Percentiles rank a stretch among this genome's conserved stretches.
Evolutionary conservation across 768 basidiomycete species (phyloP).

Genomic region (Leccinellum albellum): DNA sequence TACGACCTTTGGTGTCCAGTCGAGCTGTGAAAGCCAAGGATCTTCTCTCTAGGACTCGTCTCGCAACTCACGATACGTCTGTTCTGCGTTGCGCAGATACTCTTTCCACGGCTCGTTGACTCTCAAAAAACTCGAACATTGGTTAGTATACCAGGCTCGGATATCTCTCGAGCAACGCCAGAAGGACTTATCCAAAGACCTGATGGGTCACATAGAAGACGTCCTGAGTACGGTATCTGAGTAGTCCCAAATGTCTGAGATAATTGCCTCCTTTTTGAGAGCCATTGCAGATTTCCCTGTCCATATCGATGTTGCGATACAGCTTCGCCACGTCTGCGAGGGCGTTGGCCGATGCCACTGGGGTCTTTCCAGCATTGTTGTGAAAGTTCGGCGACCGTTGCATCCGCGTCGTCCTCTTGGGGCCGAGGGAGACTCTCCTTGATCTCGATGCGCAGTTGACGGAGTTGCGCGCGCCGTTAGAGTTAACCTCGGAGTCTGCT

Average conservation of each 20-base stretch:
- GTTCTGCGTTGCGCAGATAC: constrained; percentile 73
- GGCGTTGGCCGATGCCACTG: constrained; percentile 87
- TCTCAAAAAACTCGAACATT: constrained; percentile 89
- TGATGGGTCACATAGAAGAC: constrained; percentile 81
- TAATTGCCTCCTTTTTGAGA: constrained; percentile 65
- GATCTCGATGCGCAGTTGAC: constrained; percentile 34
- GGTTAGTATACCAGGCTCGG: constrained; percentile 82
- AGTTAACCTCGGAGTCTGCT: constrained; percentile 40
- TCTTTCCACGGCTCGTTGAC: constrained; percentile 88
- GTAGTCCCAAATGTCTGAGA: constrained; percentile 64
- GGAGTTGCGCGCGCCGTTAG: constrained; percentile 36
- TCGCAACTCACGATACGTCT: constrained; percentile 64
- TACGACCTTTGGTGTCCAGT: constrained; percentile 89
- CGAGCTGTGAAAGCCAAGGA: constrained; percentile 85
- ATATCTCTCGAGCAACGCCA: constrained; percentile 76
- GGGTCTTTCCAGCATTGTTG: constrained; percentile 87
- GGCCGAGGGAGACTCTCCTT: constrained; percentile 40
- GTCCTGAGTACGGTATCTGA: constrained; percentile 84
- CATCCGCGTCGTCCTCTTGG: constrained; percentile 34
- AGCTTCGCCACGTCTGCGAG: constrained; percentile 91
- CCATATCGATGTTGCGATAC: constrained; percentile 77
- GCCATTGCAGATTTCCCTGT: constrained; percentile 74
- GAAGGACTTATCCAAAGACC: constrained; percentile 75
- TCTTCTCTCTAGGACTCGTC: constrained; percentile 61
- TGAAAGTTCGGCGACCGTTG: constrained; percentile 39